Percentiles rank a stretch among this genome's conserved stretches.
These are phyloP conservation scores for Rhizophagus clarus DNA, from an alignment of 192 early-diverging fungal genomes.

Conservation along the genomic window DNA sequence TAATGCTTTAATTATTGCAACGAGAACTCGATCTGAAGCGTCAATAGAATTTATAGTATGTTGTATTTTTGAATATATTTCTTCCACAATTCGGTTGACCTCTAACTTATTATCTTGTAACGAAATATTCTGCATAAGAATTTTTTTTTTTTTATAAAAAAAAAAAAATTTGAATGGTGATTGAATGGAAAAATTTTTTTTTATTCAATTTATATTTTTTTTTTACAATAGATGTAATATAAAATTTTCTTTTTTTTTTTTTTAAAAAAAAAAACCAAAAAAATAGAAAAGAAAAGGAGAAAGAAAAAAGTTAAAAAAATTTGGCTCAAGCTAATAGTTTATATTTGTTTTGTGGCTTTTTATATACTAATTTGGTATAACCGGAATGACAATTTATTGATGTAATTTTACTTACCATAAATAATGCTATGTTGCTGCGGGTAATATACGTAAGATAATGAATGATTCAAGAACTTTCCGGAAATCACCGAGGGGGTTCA, in stretches of 20 bases:
- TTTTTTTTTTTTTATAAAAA: background rate
- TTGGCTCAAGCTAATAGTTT: background rate
- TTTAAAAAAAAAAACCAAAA: background rate
- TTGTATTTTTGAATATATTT: slow-evolving; percentile 25
- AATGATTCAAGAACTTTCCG: too few relatives aligned
- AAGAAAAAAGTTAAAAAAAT: background rate
- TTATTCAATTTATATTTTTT: too few relatives aligned
- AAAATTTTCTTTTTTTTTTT: too few relatives aligned
- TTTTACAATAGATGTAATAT: too few relatives aligned
- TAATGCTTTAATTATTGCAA: slow-evolving; percentile 83
- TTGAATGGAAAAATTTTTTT: too few relatives aligned
- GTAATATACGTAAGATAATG: too few relatives aligned
- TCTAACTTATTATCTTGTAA: slow-evolving; percentile 3
- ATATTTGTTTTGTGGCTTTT: background rate
- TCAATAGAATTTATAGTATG: slow-evolving; percentile 66
- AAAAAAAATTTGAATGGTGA: background rate
- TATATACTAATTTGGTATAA: background rate
- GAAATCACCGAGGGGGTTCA: too few relatives aligned
- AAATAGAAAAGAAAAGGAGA: background rate
- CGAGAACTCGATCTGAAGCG: slow-evolving; percentile 82
- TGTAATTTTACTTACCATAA: background rate
- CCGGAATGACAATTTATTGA: background rate
- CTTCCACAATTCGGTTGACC: slow-evolving; percentile 10
- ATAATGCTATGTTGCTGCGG: background rate
- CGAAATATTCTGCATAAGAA: slow-evolving; percentile 15